Conservation (phyloP, 345 rosid genomes). For the Hirschfeldia incana region DNA sequence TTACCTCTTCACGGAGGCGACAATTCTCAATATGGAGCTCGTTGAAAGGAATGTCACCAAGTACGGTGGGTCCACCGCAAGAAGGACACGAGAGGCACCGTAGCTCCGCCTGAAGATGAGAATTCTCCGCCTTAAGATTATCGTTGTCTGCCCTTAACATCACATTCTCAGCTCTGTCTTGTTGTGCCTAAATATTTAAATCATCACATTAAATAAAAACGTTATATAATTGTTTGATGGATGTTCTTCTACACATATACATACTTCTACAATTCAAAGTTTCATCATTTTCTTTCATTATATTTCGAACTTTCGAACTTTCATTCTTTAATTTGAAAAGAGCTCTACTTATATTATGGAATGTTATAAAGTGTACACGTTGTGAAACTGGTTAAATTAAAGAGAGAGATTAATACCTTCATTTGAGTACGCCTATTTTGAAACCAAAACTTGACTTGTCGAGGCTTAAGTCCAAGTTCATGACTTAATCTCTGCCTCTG, state of each 20-base stretch:
- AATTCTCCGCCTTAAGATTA: conserved; percentile 67
- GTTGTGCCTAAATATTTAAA: conserved; percentile 66
- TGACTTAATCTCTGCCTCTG: conserved; percentile 83
- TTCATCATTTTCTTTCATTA: background rate
- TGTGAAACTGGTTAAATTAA: background rate
- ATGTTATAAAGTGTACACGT: background rate
- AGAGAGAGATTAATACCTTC: conserved; percentile 60
- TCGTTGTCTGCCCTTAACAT: conserved; percentile 85
- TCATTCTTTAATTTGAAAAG: background rate
- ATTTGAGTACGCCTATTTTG: conserved; percentile 96
- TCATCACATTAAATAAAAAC: background rate
- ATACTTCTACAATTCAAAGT: background rate
- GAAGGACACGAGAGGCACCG: conserved; percentile 66
- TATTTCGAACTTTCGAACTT: background rate
- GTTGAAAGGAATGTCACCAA: conserved; percentile 67
- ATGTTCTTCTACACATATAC: background rate
- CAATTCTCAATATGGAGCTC: conserved; percentile 84
- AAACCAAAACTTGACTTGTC: conserved; percentile 99
- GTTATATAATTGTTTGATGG: background rate
- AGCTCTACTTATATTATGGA: background rate
- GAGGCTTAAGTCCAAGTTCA: conserved; percentile 87
- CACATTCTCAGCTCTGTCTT: conserved; percentile 76
- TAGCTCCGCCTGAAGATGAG: conserved; percentile 68
- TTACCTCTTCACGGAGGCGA: conserved; percentile 85
- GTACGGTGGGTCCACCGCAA: conserved; percentile 74